Percentiles rank a stretch among this genome's conserved stretches.
Conservation (phyloP, 257 asterid genomes). For the Oldenlandia corymbosa region DNA sequence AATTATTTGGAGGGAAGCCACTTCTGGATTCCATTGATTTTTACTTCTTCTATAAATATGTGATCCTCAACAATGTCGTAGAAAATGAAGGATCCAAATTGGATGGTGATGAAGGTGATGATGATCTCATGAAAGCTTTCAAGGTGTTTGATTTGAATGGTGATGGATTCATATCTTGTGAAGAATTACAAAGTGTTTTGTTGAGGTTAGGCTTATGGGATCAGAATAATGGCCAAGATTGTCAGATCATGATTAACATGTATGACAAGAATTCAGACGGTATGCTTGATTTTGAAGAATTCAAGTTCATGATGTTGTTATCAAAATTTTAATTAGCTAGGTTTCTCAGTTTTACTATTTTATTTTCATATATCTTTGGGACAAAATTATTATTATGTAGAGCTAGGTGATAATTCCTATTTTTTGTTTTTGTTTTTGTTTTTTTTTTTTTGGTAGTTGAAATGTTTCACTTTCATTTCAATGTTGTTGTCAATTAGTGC, state of each 20-base stretch:
- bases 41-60: conserved; percentile 2
- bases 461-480: too few species aligned
- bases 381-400: too few species aligned
- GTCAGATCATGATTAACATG: conserved; percentile 34
- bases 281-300: conserved; percentile 57
- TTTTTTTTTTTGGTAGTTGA: too few species aligned
- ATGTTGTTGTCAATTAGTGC: too few species aligned
- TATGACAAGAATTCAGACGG: conserved; percentile 56
- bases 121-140: conserved; percentile 22
- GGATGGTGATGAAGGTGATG: too few species aligned
- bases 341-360: too few species aligned
- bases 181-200: conserved; percentile 24
- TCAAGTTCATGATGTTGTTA: conserved; percentile 49
- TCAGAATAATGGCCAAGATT: conserved; percentile 24
- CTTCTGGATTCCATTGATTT: conserved; percentile 1
- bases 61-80: too few species aligned
- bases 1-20: not conserved
- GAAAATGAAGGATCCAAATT: conserved; percentile 13
- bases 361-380: too few species aligned
- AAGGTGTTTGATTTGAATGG: conserved; percentile 26
- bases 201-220: conserved; percentile 33
- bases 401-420: too few species aligned
- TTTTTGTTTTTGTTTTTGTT: too few species aligned
- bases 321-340: too few species aligned
- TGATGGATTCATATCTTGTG: conserved; percentile 32